phyloP scores from a whole-genome alignment of 2,329 filamentous ascomycete genomes.

The Bertia moriformis region DNA sequence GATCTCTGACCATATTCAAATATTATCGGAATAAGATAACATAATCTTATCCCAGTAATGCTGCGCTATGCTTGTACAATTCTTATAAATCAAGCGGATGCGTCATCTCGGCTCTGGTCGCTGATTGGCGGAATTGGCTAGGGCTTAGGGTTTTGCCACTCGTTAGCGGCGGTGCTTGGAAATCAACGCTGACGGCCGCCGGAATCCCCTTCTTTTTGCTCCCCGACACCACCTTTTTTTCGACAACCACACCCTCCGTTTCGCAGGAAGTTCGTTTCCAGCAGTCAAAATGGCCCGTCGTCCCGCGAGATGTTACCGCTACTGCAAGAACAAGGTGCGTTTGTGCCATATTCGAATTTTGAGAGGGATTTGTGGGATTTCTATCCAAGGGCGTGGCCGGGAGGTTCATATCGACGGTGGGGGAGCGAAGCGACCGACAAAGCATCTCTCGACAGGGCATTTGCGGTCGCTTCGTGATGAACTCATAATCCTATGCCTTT shows the following conservation, averaged over 20 bases:
- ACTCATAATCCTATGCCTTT: too few relatives aligned
- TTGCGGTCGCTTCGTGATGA: too few relatives aligned
- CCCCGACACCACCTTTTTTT: conserved; percentile 1
- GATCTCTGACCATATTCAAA: not conserved
- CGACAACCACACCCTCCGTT: conserved; percentile 1
- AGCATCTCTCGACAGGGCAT: conserved; percentile 1
- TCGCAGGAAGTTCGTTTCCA: conserved; percentile 16
- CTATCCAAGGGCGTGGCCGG: conserved; percentile 8
- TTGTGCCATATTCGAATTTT: conserved; percentile 4
- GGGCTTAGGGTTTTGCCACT: conserved; percentile 1
- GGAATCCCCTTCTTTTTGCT: conserved; percentile 5
- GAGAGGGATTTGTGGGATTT: conserved; percentile 5
- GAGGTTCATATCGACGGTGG: conserved; percentile 9
- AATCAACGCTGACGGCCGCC: not conserved
- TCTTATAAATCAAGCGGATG: not conserved
- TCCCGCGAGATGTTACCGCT: conserved; percentile 98
- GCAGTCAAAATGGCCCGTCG: conserved; percentile 94
- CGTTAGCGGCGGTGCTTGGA: not conserved
- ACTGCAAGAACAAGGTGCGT: conserved; percentile 99
- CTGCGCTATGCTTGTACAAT: not conserved
- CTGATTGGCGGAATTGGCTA: not conserved
- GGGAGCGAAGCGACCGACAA: conserved; percentile 5
- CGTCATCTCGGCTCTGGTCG: not conserved
- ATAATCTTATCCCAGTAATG: not conserved
- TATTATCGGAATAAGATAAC: not conserved